Conservation (phyloP, 2,329 filamentous ascomycete species). For the Neophaeococcomyces aloes region DNA sequence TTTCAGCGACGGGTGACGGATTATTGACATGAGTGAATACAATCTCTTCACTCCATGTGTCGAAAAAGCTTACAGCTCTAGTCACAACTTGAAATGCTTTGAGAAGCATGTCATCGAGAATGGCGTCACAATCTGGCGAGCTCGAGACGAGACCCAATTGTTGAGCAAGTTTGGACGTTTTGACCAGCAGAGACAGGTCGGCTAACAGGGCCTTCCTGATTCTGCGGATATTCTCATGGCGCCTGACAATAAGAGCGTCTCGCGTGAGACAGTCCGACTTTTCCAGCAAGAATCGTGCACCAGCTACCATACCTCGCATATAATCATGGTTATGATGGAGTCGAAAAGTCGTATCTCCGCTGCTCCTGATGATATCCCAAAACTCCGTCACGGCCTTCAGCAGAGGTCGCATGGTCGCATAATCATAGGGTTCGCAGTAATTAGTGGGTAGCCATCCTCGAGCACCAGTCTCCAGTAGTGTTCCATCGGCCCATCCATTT, state of each 20-base stretch:
- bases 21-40: conserved; percentile 28
- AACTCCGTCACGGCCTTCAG: conserved; percentile 81
- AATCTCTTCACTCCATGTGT: conserved; percentile 60
- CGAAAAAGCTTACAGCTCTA: conserved; percentile 78
- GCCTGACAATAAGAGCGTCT: conserved; percentile 64
- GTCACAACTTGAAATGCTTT: conserved; percentile 93
- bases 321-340: conserved; percentile 88
- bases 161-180: conserved; percentile 75
- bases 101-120: conserved; percentile 83
- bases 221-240: conserved; percentile 63
- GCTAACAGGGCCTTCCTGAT: conserved; percentile 80
- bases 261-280: conserved; percentile 76
- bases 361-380: conserved; percentile 79
- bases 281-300: conserved; percentile 82
- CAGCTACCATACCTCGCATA: conserved; percentile 86
- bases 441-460: conserved; percentile 96
- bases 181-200: conserved; percentile 80
- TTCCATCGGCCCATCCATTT: conserved; percentile 97
- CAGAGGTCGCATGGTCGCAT: conserved; percentile 72
- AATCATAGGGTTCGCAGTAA: conserved; percentile 92
- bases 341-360: conserved; percentile 61
- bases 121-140: conserved; percentile 47
- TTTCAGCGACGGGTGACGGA: background rate
- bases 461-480: conserved; percentile 70
- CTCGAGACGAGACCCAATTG: conserved; percentile 29